phyloP scores from a whole-genome alignment of 108 stramenopile genomes.

The Aurantiochytrium sp. region DNA sequence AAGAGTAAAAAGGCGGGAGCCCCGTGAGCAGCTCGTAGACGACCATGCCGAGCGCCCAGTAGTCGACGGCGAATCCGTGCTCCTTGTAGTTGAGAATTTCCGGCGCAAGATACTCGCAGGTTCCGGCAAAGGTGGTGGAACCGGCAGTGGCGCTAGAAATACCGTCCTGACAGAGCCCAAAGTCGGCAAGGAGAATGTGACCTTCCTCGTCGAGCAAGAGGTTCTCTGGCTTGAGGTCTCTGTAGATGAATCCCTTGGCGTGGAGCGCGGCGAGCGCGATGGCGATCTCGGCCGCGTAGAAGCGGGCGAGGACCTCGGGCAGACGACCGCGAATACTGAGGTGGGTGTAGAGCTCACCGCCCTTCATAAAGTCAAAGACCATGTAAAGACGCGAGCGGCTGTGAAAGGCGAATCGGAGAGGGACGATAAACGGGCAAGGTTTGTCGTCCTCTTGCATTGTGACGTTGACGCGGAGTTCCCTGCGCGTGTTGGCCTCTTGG shows the following conservation, averaged over 20 bases:
- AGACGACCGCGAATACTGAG: slow-evolving; percentile 46
- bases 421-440: slow-evolving; percentile 57
- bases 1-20: slow-evolving; percentile 76
- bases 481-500: slow-evolving; percentile 28
- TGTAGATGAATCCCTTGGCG: slow-evolving; percentile 72
- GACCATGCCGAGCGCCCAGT: slow-evolving; percentile 84
- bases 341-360: slow-evolving; percentile 59
- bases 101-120: slow-evolving; percentile 58
- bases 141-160: slow-evolving; percentile 16
- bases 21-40: slow-evolving; percentile 94
- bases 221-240: slow-evolving; percentile 78
- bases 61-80: slow-evolving; percentile 93
- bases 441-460: slow-evolving; percentile 44
- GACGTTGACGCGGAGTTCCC: slow-evolving; percentile 48
- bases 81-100: slow-evolving; percentile 87
- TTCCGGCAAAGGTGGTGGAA: slow-evolving; percentile 47
- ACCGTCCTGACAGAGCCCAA: slow-evolving; percentile 42
- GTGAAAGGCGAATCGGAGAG: slow-evolving; percentile 54
- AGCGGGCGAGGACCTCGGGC: slow-evolving; percentile 44
- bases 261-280: slow-evolving; percentile 63
- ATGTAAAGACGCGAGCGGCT: slow-evolving; percentile 51
- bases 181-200: slow-evolving; percentile 56
- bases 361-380: slow-evolving; percentile 50
- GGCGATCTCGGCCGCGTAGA: slow-evolving; percentile 59
- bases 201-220: slow-evolving; percentile 47